phyloP scores from a whole-genome alignment of 306 rosid species.

The Purshia tridentata region DNA sequence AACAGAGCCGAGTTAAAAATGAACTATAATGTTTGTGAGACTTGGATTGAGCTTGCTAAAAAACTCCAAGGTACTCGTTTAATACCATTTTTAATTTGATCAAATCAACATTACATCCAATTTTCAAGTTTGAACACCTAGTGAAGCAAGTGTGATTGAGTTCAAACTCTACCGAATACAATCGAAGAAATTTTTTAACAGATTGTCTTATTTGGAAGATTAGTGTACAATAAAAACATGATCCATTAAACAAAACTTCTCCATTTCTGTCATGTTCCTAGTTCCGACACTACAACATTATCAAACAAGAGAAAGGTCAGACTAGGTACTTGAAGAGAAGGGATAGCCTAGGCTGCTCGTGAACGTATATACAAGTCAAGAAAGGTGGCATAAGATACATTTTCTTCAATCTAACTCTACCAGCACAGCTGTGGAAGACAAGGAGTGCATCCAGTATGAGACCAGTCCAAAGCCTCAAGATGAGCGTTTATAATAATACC shows the following conservation, averaged over 20 bases:
- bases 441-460: not conserved
- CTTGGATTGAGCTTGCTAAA: no score
- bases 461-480: slow-evolving; percentile 14
- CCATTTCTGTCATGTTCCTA: not conserved
- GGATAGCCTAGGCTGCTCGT: not conserved
- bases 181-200: no score
- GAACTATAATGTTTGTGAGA: no score
- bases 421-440: not conserved
- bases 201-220: not conserved
- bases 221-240: not conserved
- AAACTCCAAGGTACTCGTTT: no score
- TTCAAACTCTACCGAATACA: no score
- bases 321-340: not conserved
- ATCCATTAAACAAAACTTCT: not conserved
- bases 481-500: slow-evolving; percentile 69
- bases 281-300: not conserved
- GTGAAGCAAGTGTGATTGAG: no score
- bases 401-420: not conserved
- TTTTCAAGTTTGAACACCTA: no score
- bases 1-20: no score
- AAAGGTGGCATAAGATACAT: not conserved
- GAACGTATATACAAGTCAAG: not conserved
- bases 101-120: no score
- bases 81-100: no score
- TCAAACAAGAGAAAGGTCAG: not conserved